phyloP scores from a whole-genome alignment of 805 yeast genomes.

The Kregervanrija fluxuum region DNA sequence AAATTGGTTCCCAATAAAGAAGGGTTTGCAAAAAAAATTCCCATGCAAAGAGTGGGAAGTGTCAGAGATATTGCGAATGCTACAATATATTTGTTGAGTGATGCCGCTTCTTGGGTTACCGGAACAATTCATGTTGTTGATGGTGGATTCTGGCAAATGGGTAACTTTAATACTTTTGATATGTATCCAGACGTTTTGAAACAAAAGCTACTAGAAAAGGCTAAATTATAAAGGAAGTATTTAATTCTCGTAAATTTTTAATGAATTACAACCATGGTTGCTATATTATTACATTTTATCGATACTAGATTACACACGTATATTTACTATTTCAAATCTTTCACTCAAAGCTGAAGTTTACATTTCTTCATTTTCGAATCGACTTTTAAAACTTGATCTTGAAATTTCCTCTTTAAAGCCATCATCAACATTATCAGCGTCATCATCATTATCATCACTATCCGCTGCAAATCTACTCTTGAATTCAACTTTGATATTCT shows the following conservation, averaged over 20 bases:
- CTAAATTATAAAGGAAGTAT: constrained; percentile 16
- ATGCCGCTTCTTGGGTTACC: constrained; percentile 69
- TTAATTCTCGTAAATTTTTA: not conserved
- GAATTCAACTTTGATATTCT: not conserved
- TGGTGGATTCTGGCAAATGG: constrained; percentile 87
- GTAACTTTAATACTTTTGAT: constrained; percentile 30
- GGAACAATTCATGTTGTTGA: constrained; percentile 81
- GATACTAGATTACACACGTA: too few species aligned
- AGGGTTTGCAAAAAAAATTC: constrained; percentile 42
- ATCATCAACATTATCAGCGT: constrained; percentile 4
- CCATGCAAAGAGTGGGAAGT: constrained; percentile 61
- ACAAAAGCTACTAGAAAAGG: constrained; percentile 17
- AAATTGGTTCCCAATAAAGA: constrained; percentile 45
- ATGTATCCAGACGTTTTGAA: constrained; percentile 37
- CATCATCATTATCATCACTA: constrained; percentile 3
- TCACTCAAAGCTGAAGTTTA: too few species aligned
- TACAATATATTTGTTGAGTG: constrained; percentile 76
- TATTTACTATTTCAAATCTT: too few species aligned
- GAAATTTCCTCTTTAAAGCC: constrained; percentile 26
- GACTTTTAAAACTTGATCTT: constrained; percentile 49
- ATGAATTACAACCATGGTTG: too few species aligned
- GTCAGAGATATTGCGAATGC: constrained; percentile 81
- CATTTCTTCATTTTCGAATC: too few species aligned
- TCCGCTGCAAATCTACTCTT: constrained; percentile 1
- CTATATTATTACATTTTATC: too few species aligned